Evolutionary conservation across 805 yeast genomes (phyloP).

Genomic region (Ogataea angusta): DNA sequence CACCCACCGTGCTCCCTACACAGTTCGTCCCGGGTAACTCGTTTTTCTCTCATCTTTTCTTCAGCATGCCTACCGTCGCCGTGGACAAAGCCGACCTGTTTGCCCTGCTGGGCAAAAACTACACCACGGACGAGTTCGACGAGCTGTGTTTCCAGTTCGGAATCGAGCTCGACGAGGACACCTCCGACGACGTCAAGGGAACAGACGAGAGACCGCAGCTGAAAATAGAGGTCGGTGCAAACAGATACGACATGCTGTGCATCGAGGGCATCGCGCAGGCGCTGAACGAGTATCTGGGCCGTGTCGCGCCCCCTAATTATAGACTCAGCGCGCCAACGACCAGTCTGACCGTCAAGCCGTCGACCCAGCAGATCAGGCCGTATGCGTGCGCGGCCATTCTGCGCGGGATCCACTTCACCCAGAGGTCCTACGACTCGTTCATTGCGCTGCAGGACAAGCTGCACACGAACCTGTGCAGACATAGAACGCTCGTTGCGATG

Average conservation of each 20-base stretch:
- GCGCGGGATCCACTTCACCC: constrained; percentile 77
- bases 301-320: constrained; percentile 60
- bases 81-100: constrained; percentile 93
- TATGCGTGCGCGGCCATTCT: constrained; percentile 94
- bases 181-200: constrained; percentile 69
- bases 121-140: constrained; percentile 89
- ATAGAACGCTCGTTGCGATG: constrained; percentile 95
- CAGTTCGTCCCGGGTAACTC: constrained; percentile 11
- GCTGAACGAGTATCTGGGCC: constrained; percentile 83
- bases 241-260: constrained; percentile 97
- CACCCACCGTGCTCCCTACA: too few relatives aligned
- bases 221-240: constrained; percentile 96
- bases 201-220: constrained; percentile 92
- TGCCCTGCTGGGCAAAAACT: constrained; percentile 64
- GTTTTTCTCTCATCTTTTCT: constrained; percentile 6
- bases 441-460: constrained; percentile 94
- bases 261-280: constrained; percentile 98
- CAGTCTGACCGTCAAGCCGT: constrained; percentile 68
- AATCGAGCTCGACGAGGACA: constrained; percentile 95
- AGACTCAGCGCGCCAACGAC: constrained; percentile 59
- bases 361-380: constrained; percentile 77
- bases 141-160: constrained; percentile 98
- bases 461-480: constrained; percentile 93
- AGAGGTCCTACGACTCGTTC: constrained; percentile 88
- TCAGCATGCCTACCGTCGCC: constrained; percentile 88